Evolutionary conservation across 2,329 filamentous ascomycete species (phyloP).

Genomic region (Scytalidium lignicola): DNA sequence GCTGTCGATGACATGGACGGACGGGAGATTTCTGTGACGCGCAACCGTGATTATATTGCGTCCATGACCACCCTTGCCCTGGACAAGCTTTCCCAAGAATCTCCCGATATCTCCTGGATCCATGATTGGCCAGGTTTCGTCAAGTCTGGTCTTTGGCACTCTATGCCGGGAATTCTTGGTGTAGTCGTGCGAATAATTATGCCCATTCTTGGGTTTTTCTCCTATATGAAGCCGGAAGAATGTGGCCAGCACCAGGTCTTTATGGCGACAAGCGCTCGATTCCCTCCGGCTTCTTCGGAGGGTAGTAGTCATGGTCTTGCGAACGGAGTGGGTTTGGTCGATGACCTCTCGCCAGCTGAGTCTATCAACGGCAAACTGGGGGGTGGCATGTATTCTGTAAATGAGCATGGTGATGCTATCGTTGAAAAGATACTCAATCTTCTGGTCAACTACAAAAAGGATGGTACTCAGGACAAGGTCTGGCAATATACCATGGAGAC

Average conservation of each 20-base stretch:
- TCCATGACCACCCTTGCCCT: too few species aligned
- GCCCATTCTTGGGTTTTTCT: background rate
- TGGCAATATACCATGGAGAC: too few species aligned
- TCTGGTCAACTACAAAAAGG: too few species aligned
- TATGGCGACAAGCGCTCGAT: constrained; percentile 29
- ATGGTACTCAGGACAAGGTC: too few species aligned
- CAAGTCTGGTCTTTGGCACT: constrained; percentile 11
- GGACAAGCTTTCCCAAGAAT: constrained; percentile 37
- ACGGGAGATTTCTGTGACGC: constrained; percentile 28
- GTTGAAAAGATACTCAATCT: too few species aligned
- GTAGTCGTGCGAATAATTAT: background rate
- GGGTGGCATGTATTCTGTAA: too few species aligned
- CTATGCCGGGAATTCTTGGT: constrained; percentile 18
- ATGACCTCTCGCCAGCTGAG: too few species aligned
- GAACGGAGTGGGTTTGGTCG: too few species aligned
- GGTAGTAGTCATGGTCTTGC: too few species aligned
- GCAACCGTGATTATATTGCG: constrained; percentile 34
- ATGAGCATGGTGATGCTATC: too few species aligned
- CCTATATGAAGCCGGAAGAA: constrained; percentile 14
- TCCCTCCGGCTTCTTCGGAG: too few species aligned
- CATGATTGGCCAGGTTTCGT: constrained; percentile 43
- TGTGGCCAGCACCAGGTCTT: constrained; percentile 32
- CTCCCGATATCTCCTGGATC: constrained; percentile 40
- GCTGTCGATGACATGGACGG: constrained; percentile 37
- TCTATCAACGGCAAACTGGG: too few species aligned